Base-by-base conservation (phyloP, 2,329 filamentous ascomycete species). In the Colletotrichum falcatum region DNA sequence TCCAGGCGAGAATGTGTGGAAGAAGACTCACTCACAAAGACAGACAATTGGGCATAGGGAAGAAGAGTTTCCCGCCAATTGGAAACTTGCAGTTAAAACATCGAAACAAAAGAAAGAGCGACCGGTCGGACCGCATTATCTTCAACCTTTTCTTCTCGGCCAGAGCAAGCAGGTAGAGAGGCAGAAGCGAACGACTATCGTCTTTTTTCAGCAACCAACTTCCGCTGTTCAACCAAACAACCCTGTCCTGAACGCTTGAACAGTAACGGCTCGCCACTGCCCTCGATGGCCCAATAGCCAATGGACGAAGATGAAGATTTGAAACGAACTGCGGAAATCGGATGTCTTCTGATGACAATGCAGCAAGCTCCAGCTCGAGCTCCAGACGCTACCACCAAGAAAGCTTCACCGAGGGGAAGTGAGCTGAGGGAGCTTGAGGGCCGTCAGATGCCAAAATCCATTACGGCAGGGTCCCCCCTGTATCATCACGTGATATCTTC, bases 401-500 rank as follows among this genome's bases (percentile, higher is more conserved):
- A 62, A 46, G 58, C 58, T 53, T 53, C 64, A 23, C 58, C 58
- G 58, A 49, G 56, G 49, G 62, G 33, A 55, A 56, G 8, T 18
- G 51, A 23, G 49, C n/a, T 55, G 33, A 37, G 33, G 35, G 54
- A 54, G 18, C 28, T 39, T n/a, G 9, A 39, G 33, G 6, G 33
- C n/a, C 61, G 12, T 23, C 16, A 1, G 42, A 18, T 37, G 51
- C 26, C 51, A 28, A 20, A 49, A 44, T 42, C 28, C 7, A 39
- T 18, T 2, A 1, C 3, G 37, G 26, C 67, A 70, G 63, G 54
- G 65, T 14, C 33, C 30, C 35, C 65, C 30, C 14, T 18, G 30
- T 0, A 1, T 0, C 3, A 37, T 42, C 71, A 73, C 71, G 71
- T 73, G 71, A 73, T 46, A 3, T 7, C 18, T 0, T 64, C 49